Evolutionary conservation across 1,139 yeast species (phyloP).

Genomic region (Suhomyces anneliseae): DNA sequence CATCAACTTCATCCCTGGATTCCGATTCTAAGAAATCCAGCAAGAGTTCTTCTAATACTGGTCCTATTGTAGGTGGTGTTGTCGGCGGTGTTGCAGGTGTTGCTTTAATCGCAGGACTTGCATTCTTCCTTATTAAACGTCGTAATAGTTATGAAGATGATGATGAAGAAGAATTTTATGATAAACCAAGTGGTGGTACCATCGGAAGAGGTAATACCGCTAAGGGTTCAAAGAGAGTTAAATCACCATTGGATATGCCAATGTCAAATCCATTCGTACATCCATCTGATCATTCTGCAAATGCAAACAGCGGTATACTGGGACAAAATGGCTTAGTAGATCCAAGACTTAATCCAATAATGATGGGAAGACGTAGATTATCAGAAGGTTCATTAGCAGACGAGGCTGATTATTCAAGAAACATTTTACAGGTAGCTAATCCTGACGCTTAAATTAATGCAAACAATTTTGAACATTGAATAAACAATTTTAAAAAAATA

Average conservation of each 20-base stretch:
- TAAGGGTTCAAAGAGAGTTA: constrained; percentile 23
- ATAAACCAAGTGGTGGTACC: constrained; percentile 27
- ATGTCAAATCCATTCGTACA: constrained; percentile 60
- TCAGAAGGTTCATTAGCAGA: constrained; percentile 78
- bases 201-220: constrained; percentile 32
- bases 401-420: constrained; percentile 73
- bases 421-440: constrained; percentile 71
- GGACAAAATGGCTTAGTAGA: constrained; percentile 31
- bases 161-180: constrained; percentile 49
- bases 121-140: constrained; percentile 50
- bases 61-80: constrained; percentile 69
- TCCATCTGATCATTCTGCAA: constrained; percentile 47
- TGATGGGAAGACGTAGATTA: constrained; percentile 72
- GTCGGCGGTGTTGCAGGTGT: constrained; percentile 61
- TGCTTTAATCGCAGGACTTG: constrained; percentile 41
- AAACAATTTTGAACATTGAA: too few relatives aligned
- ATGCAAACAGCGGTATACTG: constrained; percentile 14
- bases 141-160: constrained; percentile 37
- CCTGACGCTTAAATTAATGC: constrained; percentile 43
- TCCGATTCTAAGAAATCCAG: constrained; percentile 1
- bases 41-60: constrained; percentile 31
- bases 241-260: constrained; percentile 32
- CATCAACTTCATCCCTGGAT: constrained; percentile 14
- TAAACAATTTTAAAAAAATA: too few relatives aligned
- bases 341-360: constrained; percentile 64